Evolutionary conservation across 1,284 basidiomycete species (phyloP), one percentile per base, ranked within the genome.

Genomic region (Irpex sp.): DNA sequence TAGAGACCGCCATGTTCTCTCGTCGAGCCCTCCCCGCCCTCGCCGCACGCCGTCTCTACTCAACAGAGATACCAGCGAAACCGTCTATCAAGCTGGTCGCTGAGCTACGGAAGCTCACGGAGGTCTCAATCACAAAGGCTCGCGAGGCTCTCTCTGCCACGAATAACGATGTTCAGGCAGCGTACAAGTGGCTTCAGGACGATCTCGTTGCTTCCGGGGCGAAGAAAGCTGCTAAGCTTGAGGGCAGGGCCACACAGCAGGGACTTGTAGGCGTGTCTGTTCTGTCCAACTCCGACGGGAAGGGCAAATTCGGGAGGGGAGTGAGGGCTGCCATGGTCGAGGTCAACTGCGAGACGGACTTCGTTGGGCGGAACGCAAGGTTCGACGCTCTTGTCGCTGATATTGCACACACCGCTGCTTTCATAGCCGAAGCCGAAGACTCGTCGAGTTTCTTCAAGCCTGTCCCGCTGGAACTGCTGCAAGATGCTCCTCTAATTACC

Each of bases 291-390:
- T 88, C 88, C 1, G 68, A 71, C 15, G 70, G 72, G 46, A 66
- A 67, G 17, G 72, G 71, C 15, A 63, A 66, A 39, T 71, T 76
- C 21, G 74, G 73, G 49, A 77, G 80, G 4, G 83, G 84, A 31
- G 81, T 93, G 50, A 84, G 92, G 31, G 94, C 92, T 5, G 88
- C 90, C 11, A 92, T 98, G 82, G 81, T 98, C 63, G 96, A 98
- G 76, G 82, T 98, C 65, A 95, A 94, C 71, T 98, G 96, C 81
- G 96, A 98, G 79, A 98, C 96, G 50, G 96, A 98, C 77, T 98
- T 98, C 75, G 96, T 98, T 11, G 94, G 89, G 15, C 81, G 93
- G 67, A 97, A 95, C 72, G 86, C 91, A 63, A 81, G 96, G 7
- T 98, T 98, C 71, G 81, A 84, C 5, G 82, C 83, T 63, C 84